These are phyloP conservation scores for Penicillium sp. DNA, from an alignment of 2,329 filamentous ascomycete genomes.

Conservation along the genomic window DNA sequence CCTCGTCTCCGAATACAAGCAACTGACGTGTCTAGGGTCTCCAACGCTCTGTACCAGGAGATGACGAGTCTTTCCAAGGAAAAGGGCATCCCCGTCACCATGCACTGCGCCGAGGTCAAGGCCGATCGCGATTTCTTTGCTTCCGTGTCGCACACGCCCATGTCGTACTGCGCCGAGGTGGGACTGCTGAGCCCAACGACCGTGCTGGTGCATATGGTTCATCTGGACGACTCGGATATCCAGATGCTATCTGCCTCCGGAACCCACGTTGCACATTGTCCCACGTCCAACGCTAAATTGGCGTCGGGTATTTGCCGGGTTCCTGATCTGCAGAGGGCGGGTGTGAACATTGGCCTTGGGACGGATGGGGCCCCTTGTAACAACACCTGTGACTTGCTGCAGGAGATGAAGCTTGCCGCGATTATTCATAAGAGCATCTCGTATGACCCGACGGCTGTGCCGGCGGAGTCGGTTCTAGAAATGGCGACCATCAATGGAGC, in stretches of 20 bases:
- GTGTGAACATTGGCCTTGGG: slow-evolving; percentile 50
- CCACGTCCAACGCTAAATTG: slow-evolving; percentile 53
- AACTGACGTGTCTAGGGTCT: slow-evolving; percentile 20
- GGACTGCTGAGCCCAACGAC: slow-evolving; percentile 44
- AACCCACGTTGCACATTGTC: slow-evolving; percentile 52
- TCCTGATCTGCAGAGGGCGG: slow-evolving; percentile 44
- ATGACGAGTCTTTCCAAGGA: slow-evolving; percentile 43
- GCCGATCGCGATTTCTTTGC: slow-evolving; percentile 42
- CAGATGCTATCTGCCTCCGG: slow-evolving; percentile 39
- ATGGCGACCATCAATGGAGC: slow-evolving; percentile 55
- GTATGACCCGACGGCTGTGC: slow-evolving; percentile 44
- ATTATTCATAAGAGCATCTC: slow-evolving; percentile 49
- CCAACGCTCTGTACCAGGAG: slow-evolving; percentile 38
- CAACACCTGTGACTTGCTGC: slow-evolving; percentile 53
- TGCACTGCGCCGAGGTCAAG: slow-evolving; percentile 28
- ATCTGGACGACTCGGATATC: slow-evolving; percentile 48
- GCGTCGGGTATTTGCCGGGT: slow-evolving; percentile 51
- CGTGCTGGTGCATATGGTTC: slow-evolving; percentile 54
- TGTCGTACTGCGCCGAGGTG: slow-evolving; percentile 41
- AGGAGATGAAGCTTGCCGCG: slow-evolving; percentile 53
- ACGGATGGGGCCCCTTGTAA: slow-evolving; percentile 56
- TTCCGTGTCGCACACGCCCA: slow-evolving; percentile 38
- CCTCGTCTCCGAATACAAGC: neutral
- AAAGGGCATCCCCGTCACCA: slow-evolving; percentile 45
- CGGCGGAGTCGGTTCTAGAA: slow-evolving; percentile 48